Evolutionary conservation across 139 green algal genomes (phyloP).

Genomic region (Haematococcus sp.): DNA sequence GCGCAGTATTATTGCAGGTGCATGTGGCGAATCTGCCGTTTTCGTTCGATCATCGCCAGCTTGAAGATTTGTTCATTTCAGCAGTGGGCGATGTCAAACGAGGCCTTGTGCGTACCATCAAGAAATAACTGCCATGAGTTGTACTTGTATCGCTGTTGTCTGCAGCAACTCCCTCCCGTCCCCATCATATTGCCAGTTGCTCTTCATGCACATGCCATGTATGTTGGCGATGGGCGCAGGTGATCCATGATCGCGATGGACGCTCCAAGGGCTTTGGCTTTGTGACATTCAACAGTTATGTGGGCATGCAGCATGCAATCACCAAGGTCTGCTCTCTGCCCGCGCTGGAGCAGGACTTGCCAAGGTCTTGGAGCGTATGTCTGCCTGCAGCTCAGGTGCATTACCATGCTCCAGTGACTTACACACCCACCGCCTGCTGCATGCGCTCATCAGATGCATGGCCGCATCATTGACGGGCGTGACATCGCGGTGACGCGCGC

Average conservation of each 20-base stretch:
- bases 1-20: neutral
- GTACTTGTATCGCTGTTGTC: neutral
- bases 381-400: too few species aligned
- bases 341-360: too few species aligned
- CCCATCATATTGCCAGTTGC: neutral
- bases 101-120: too few species aligned
- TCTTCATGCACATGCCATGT: neutral
- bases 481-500: slow-evolving; percentile 4
- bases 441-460: neutral
- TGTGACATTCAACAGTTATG: neutral
- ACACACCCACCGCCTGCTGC: neutral
- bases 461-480: neutral
- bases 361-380: too few species aligned
- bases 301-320: slow-evolving; percentile 2
- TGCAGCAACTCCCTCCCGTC: neutral
- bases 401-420: too few species aligned
- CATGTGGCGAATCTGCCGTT: slow-evolving; percentile 2
- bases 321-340: neutral
- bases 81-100: neutral
- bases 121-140: too few species aligned
- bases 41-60: neutral
- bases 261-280: slow-evolving; percentile 8
- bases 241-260: slow-evolving; percentile 1
- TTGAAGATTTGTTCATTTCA: neutral
- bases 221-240: neutral